phyloP scores from a whole-genome alignment of 805 yeast species.

The Hanseniaspora guilliermondii region DNA sequence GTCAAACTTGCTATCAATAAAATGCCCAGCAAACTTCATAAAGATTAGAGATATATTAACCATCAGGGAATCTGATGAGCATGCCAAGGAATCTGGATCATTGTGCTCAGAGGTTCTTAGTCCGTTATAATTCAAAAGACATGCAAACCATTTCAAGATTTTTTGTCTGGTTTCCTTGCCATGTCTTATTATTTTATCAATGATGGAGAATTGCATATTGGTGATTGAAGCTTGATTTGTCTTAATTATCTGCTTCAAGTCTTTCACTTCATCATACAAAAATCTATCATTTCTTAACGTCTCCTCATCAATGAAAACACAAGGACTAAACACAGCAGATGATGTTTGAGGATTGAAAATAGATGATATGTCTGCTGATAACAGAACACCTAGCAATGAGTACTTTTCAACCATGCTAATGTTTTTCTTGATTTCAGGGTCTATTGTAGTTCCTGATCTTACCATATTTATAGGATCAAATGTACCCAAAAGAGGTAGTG shows the following conservation, averaged over 20 bases:
- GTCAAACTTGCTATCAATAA: slow-evolving; percentile 63
- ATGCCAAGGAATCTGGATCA: slow-evolving; percentile 47
- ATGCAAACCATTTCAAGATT: slow-evolving; percentile 57
- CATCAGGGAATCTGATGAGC: slow-evolving; percentile 60
- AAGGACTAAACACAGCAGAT: slow-evolving; percentile 32
- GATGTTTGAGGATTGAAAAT: slow-evolving; percentile 44
- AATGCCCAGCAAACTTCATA: slow-evolving; percentile 69
- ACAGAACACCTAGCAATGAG: slow-evolving; percentile 66
- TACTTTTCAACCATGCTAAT: slow-evolving; percentile 32
- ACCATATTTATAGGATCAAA: slow-evolving; percentile 22
- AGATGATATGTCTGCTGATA: slow-evolving; percentile 45
- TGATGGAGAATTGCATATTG: slow-evolving; percentile 54
- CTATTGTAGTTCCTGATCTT: neutral
- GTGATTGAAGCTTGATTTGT: slow-evolving; percentile 48
- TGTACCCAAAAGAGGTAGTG: slow-evolving; percentile 43
- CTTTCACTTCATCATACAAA: slow-evolving; percentile 28
- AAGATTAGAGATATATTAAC: slow-evolving; percentile 58
- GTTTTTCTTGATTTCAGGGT: slow-evolving; percentile 28
- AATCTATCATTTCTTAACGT: slow-evolving; percentile 7
- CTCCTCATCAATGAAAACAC: slow-evolving; percentile 10
- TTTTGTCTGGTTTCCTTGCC: slow-evolving; percentile 51
- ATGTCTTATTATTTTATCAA: slow-evolving; percentile 66
- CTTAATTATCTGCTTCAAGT: slow-evolving; percentile 48
- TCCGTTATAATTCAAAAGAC: slow-evolving; percentile 69
- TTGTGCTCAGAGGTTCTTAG: slow-evolving; percentile 79